phyloP scores from a whole-genome alignment of 2,329 filamentous ascomycete species.

The Onygenales sp. region DNA sequence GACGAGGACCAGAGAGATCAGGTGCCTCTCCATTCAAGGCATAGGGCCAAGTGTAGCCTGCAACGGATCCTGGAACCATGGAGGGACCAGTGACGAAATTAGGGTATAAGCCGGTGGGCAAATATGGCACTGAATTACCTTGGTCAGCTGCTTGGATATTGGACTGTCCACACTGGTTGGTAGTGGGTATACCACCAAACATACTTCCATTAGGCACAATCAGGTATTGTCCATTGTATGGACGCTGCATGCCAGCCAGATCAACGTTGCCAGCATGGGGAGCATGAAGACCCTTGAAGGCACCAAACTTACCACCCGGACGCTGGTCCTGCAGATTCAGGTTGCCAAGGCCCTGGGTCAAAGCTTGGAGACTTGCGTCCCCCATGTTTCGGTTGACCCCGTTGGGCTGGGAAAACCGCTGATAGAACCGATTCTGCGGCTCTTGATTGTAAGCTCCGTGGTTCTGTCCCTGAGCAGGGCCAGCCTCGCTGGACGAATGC shows the following conservation, averaged over 20 bases:
- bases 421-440: slow-evolving; percentile 17
- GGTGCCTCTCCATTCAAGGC: slow-evolving; percentile 25
- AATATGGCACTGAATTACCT: slow-evolving; percentile 24
- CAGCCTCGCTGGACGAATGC: slow-evolving; percentile 16
- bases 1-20: slow-evolving; percentile 26
- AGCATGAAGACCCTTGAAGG: slow-evolving; percentile 18
- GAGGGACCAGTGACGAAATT: slow-evolving; percentile 23
- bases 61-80: slow-evolving; percentile 22
- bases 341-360: slow-evolving; percentile 18
- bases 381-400: slow-evolving; percentile 7
- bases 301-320: slow-evolving; percentile 17
- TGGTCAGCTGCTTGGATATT: slow-evolving; percentile 24
- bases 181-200: slow-evolving; percentile 21
- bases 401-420: slow-evolving; percentile 11
- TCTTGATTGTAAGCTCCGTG: slow-evolving; percentile 17
- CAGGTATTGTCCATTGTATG: slow-evolving; percentile 16
- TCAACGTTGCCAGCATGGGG: slow-evolving; percentile 19
- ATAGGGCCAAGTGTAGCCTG: slow-evolving; percentile 29
- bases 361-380: slow-evolving; percentile 13
- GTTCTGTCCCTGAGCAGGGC: slow-evolving; percentile 15
- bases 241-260: slow-evolving; percentile 19
- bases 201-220: slow-evolving; percentile 25
- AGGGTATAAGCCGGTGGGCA: slow-evolving; percentile 27
- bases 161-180: slow-evolving; percentile 20
- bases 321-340: slow-evolving; percentile 22